These are phyloP conservation scores for Thielaviopsis punctulata DNA, from an alignment of 2,329 filamentous ascomycete species.

Conservation along the genomic window DNA sequence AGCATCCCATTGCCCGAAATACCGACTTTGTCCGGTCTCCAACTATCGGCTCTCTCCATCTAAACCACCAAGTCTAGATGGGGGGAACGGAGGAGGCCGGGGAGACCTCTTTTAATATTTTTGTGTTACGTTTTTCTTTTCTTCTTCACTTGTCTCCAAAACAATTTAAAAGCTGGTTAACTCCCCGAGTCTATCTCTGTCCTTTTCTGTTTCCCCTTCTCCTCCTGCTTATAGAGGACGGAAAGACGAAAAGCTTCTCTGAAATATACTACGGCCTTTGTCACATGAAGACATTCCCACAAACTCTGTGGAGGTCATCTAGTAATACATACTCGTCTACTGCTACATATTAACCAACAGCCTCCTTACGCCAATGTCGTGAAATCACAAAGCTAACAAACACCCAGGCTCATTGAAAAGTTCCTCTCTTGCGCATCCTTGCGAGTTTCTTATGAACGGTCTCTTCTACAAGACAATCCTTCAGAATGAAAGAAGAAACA, in stretches of 20 bases:
- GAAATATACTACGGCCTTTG: neutral
- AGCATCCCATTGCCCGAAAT: neutral
- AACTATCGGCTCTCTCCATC: neutral
- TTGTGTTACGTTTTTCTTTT: neutral
- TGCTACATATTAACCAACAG: neutral
- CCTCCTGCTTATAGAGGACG: no score
- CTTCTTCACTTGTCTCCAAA: neutral
- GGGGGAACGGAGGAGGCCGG: neutral
- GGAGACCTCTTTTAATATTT: neutral
- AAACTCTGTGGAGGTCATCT: no score
- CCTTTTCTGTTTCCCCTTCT: no score
- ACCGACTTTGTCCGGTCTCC: neutral
- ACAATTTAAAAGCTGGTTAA: neutral
- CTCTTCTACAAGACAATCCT: no score
- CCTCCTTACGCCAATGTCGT: no score
- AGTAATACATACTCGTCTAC: no score
- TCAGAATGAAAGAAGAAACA: neutral
- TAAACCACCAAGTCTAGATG: no score
- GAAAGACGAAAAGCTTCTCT: no score
- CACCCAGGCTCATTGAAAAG: neutral
- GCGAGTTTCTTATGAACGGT: neutral
- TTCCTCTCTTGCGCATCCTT: neutral
- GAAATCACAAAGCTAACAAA: no score
- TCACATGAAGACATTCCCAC: neutral
- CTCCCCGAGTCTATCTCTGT: neutral